Base-by-base conservation (phyloP, 805 yeast species). In the Ogataea naganishii region DNA sequence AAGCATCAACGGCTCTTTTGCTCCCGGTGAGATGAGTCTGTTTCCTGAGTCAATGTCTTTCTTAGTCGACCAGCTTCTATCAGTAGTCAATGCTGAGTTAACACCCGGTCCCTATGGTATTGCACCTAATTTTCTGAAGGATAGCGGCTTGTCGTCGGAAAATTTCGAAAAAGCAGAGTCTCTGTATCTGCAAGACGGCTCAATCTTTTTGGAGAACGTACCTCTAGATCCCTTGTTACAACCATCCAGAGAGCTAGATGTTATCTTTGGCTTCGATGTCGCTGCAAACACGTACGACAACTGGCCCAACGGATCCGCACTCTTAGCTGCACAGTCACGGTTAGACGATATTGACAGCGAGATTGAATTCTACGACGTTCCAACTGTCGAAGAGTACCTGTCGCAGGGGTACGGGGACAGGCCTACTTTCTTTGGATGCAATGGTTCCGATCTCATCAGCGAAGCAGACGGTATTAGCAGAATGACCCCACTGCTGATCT, bases 391-490 rank as follows among this genome's bases (percentile, higher is more conserved):
- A 23, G 70, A 83, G 1, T 80, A 83, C 47, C 51, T 69, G 20
- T 62, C 65, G 30, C 41, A 57, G 35, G 80, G 78, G 29, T 62
- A 80, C 36, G 75, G 78, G 18, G 54, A 70, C 12, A 65, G 56
- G 37, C 94, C 94, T 18, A 65, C 75, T 1, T 83, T 84, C 56
- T 84, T 84, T 49, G 95, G 95, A 18, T 83, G 95, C 56, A 69
- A 80, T 47, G 70, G 81, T 12, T 43, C 59, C 1, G 66, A 71
- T 39, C 55, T 75, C 45, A 57, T 75, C 36, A 51, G 60, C 3
- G 55, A 62, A 13, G 49, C 43, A 14, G 38, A 36, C 9, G 45
- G 43, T 7, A 58, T 47, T 34, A 52, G 49, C 11, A 47, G 43
- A 4, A 42, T 64, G 35, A 79, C 82, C 19, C 95, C 95, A 4